Base-by-base conservation (phyloP, 2,329 filamentous ascomycete genomes). In the Fusarium circinatum region DNA sequence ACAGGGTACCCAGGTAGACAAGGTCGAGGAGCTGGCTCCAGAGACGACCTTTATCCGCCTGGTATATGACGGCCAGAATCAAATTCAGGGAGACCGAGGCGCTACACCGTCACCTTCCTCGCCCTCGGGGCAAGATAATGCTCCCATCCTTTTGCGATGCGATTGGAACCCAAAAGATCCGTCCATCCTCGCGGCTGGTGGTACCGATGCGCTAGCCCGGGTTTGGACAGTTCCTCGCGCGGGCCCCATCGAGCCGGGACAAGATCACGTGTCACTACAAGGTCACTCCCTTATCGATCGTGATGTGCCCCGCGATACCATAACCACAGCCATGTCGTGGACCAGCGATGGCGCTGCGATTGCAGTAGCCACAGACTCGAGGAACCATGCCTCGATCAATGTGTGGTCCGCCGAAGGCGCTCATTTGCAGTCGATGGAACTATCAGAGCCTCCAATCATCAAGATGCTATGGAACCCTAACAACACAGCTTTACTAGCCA, bases 171-270 rank as follows among this genome's bases (percentile, higher is more conserved):
- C 90, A 76, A 86, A 81, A 82, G 87, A 92, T 85, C 88, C 90
- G 81, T 89, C 87, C 68, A 84, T 90, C 83, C 86, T 92, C 86
- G 90, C 89, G 82, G 89, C 89, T 86, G 89, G 89, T 84, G 90
- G 90, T 78, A 91, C 89, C 81, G 90, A 92, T 85, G 89, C 90
- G 83, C 89, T 92, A 89, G 90, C 90, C 85, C 89, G 90, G 74
- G 86, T 92, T 83, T 92, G 90, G 90, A 91, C 88, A 71, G 82
- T 92, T 76, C 87, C 88, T 81, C 87, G 87, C 86, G 85, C 84
- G 79, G 82, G 85, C 77, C 83, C 84, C 75, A 78, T 84, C 69
- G 83, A 83, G 58, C 77, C 80, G 48, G 80, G 80, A 59, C 77
- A 79, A 62, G 83, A 86, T 82, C 82, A 83, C 82, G 84, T 83